Conservation (phyloP, 2,329 filamentous ascomycete genomes). For the Ramularia endophylla region DNA sequence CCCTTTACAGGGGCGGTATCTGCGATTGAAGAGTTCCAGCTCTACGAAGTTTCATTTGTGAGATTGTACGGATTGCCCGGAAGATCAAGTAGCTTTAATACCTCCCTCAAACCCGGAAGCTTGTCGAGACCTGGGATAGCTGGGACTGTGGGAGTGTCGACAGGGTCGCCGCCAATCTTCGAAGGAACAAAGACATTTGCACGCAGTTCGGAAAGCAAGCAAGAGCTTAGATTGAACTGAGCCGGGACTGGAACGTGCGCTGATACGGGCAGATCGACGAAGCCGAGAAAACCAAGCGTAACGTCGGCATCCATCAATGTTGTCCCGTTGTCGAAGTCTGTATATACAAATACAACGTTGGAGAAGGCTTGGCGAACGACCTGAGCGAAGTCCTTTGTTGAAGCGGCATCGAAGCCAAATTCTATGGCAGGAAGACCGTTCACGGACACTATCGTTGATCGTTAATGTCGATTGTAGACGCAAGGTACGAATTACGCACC, state of each 20-base stretch:
- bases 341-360: constrained; percentile 1
- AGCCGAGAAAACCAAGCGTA: constrained; percentile 4
- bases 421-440: constrained; percentile 6
- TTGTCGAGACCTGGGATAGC: constrained; percentile 3
- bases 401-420: constrained; percentile 3
- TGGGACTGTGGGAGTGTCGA: constrained; percentile 3
- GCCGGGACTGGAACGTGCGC: constrained; percentile 6
- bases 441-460: neutral
- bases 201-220: constrained; percentile 3
- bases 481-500: neutral
- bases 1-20: too few species aligned
- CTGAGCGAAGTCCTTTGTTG: constrained; percentile 4
- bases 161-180: constrained; percentile 3
- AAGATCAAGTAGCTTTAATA: too few species aligned
- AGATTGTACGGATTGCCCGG: too few species aligned
- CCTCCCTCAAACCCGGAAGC: constrained; percentile 1
- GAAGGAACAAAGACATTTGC: neutral
- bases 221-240: constrained; percentile 5
- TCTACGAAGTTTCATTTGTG: too few species aligned
- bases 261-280: constrained; percentile 1
- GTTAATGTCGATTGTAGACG: neutral
- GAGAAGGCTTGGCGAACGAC: constrained; percentile 4
- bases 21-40: too few species aligned
- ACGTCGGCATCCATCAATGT: constrained; percentile 6
- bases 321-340: constrained; percentile 4